Conservation (phyloP, 2,329 filamentous ascomycete genomes). For the Beauveria asiatica region DNA sequence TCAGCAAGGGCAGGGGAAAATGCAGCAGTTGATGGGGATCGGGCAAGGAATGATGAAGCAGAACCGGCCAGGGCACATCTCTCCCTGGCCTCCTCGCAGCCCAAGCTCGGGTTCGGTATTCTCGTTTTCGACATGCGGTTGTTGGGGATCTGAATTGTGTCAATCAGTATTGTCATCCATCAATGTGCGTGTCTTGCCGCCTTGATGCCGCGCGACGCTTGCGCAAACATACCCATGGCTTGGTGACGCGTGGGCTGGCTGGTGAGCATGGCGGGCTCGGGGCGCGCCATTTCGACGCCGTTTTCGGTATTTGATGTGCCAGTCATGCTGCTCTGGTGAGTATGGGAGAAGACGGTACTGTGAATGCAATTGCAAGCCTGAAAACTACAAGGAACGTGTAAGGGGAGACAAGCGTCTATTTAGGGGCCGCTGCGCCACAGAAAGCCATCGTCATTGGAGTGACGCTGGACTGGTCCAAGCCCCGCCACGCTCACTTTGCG, state of each 20-base stretch:
- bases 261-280: neutral
- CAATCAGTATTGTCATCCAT: neutral
- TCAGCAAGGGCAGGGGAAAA: slow-evolving; percentile 21
- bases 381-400: neutral
- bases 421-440: neutral
- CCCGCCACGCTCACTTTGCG: neutral
- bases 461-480: neutral
- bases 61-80: slow-evolving; percentile 26
- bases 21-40: slow-evolving; percentile 27
- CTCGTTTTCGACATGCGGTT: slow-evolving; percentile 15
- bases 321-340: neutral
- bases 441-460: neutral
- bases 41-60: slow-evolving; percentile 31
- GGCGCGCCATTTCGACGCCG: neutral
- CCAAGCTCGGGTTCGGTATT: neutral
- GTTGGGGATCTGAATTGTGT: slow-evolving; percentile 12
- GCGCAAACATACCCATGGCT: slow-evolving; percentile 1
- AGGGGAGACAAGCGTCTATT: neutral
- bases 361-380: neutral
- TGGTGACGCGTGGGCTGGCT: slow-evolving; percentile 6
- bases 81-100: slow-evolving; percentile 22
- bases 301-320: neutral
- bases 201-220: neutral
- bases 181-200: neutral
- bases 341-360: too few relatives aligned